Conservation (phyloP, 2,329 filamentous ascomycete species). For the Juglanconis juglandina region DNA sequence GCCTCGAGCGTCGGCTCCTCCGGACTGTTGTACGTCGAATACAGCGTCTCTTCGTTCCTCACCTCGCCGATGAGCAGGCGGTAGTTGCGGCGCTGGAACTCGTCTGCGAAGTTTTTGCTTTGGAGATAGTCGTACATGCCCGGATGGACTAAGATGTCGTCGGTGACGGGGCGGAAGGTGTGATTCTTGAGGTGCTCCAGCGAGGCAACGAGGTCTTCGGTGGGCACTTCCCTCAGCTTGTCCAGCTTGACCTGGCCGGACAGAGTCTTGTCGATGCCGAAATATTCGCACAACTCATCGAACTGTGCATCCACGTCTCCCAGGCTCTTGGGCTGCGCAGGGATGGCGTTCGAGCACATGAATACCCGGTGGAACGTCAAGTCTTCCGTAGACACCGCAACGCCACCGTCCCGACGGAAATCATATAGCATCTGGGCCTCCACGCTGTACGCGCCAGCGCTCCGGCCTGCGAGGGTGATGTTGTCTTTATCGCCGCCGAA, state of each 20-base stretch:
- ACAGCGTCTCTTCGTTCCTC: conserved; percentile 41
- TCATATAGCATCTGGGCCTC: conserved; percentile 39
- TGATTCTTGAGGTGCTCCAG: conserved; percentile 39
- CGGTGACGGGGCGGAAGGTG: conserved; percentile 43
- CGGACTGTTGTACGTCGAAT: conserved; percentile 37
- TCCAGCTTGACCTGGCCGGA: conserved; percentile 30
- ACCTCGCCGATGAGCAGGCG: conserved; percentile 41
- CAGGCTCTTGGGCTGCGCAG: conserved; percentile 39
- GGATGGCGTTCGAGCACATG: conserved; percentile 44
- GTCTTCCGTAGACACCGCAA: conserved; percentile 4
- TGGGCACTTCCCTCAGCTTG: conserved; percentile 29
- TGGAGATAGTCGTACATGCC: conserved; percentile 37
- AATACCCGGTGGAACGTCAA: conserved; percentile 34
- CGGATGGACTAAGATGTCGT: conserved; percentile 36
- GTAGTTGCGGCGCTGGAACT: conserved; percentile 33
- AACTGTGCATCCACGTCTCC: conserved; percentile 37
- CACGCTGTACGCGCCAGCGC: conserved; percentile 41
- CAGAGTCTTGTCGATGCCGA: conserved; percentile 24
- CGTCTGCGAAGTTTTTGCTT: conserved; percentile 32
- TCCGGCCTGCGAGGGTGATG: conserved; percentile 41
- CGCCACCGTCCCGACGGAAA: conserved; percentile 23
- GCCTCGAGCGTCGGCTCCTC: conserved; percentile 30
- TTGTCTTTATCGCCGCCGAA: conserved; percentile 45
- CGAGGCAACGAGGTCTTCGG: conserved; percentile 30
- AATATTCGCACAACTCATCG: conserved; percentile 37